Evolutionary conservation across 371 early-diverging fungal species (phyloP).

Genomic region (Mortierella sp.): DNA sequence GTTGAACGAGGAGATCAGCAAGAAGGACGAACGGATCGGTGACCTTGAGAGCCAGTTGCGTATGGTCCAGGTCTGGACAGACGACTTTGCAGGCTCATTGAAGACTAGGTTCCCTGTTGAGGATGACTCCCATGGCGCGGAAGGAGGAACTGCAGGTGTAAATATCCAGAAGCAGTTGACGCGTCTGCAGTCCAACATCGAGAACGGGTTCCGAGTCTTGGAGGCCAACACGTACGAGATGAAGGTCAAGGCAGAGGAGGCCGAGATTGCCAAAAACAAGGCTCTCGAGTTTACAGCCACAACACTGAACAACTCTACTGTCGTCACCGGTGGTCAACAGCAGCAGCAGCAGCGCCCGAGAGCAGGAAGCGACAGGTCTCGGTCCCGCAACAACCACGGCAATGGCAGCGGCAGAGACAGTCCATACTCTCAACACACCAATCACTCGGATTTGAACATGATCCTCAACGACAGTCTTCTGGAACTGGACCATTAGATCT

Average conservation of each 20-base stretch:
- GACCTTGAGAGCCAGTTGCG: conserved; percentile 46
- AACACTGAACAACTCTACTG: conserved; percentile 30
- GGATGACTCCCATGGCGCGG: not conserved
- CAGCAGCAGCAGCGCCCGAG: conserved; percentile 8
- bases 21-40: conserved; percentile 48
- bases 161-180: conserved; percentile 25
- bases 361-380: not conserved
- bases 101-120: not conserved
- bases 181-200: conserved; percentile 29
- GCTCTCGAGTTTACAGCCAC: conserved; percentile 48
- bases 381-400: not conserved
- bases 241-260: conserved; percentile 34
- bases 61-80: conserved; percentile 38
- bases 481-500: conserved; percentile 45
- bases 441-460: conserved; percentile 36
- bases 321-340: not conserved
- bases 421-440: conserved; percentile 22
- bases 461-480: conserved; percentile 41
- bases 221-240: conserved; percentile 43
- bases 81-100: conserved; percentile 37
- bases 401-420: not conserved
- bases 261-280: conserved; percentile 36
- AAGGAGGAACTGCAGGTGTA: not conserved
- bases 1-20: conserved; percentile 48
- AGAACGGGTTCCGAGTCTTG: conserved; percentile 36